Evolutionary conservation across 371 early-diverging fungal genomes (phyloP).

Genomic region (Actinomucor elegans): DNA sequence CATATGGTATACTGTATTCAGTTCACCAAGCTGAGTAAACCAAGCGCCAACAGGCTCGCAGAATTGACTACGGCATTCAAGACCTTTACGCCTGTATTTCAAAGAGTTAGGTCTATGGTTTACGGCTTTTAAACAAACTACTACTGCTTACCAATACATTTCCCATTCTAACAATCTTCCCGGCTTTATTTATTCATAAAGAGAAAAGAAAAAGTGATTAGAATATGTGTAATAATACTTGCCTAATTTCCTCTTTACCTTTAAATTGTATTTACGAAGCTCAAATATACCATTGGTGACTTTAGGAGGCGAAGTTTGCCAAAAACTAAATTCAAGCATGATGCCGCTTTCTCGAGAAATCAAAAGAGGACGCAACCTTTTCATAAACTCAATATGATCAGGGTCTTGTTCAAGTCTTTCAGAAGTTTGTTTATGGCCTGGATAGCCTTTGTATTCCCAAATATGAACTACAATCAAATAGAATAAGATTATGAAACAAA

Average conservation of each 20-base stretch:
- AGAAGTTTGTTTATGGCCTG: slow-evolving; percentile 68
- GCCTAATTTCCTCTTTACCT: slow-evolving; percentile 40
- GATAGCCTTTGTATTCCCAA: slow-evolving; percentile 93
- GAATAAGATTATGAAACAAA: background rate
- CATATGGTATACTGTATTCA: slow-evolving; percentile 93
- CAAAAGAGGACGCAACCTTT: slow-evolving; percentile 68
- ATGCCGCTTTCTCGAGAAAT: slow-evolving; percentile 77
- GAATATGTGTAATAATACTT: background rate
- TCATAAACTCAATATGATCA: slow-evolving; percentile 48
- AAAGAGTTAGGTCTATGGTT: too few relatives aligned
- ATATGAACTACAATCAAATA: slow-evolving; percentile 65
- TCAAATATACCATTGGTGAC: slow-evolving; percentile 87
- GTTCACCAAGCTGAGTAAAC: slow-evolving; percentile 89
- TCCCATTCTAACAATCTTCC: slow-evolving; percentile 94
- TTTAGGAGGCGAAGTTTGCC: slow-evolving; percentile 79
- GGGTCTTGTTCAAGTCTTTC: slow-evolving; percentile 51
- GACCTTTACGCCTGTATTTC: slow-evolving; percentile 75
- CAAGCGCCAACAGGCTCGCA: slow-evolving; percentile 94
- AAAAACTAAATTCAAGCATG: slow-evolving; percentile 92
- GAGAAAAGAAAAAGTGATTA: background rate
- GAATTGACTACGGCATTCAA: slow-evolving; percentile 84
- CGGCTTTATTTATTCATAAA: slow-evolving; percentile 53
- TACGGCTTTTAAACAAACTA: too few relatives aligned
- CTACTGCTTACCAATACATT: slow-evolving; percentile 74
- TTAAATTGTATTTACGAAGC: slow-evolving; percentile 83